These are phyloP conservation scores for Cornus controversa DNA, from an alignment of 148 eudicot species.

Conservation along the genomic window DNA sequence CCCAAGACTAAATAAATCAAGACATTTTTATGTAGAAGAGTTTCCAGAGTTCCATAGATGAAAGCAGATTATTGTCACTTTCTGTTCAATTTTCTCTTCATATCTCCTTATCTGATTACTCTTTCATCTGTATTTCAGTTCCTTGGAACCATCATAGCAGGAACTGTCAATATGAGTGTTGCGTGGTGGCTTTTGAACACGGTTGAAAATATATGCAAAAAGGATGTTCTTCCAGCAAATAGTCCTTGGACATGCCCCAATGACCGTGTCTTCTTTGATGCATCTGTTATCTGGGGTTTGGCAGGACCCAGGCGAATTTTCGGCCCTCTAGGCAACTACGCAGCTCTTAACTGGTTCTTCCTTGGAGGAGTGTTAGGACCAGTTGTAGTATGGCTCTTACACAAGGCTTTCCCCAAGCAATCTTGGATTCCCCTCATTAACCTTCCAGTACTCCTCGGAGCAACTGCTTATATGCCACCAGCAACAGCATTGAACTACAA, in stretches of 20 bases:
- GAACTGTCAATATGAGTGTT: slow-evolving; percentile 33
- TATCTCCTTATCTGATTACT: too few relatives aligned
- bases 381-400: slow-evolving; percentile 23
- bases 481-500: slow-evolving; percentile 42
- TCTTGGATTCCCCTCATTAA: slow-evolving; percentile 44
- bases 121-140: slow-evolving; percentile 16
- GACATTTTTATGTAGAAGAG: too few relatives aligned
- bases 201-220: slow-evolving; percentile 35
- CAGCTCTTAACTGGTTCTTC: slow-evolving; percentile 42
- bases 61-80: too few relatives aligned
- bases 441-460: slow-evolving; percentile 41
- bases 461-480: slow-evolving; percentile 46
- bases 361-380: slow-evolving; percentile 33
- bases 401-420: slow-evolving; percentile 30
- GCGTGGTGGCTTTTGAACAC: slow-evolving; percentile 37
- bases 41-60: too few relatives aligned
- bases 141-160: slow-evolving; percentile 39
- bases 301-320: slow-evolving; percentile 45
- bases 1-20: too few relatives aligned
- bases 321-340: slow-evolving; percentile 35
- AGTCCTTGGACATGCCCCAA: slow-evolving; percentile 51
- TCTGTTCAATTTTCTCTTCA: too few relatives aligned
- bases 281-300: slow-evolving; percentile 55
- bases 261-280: slow-evolving; percentile 41
- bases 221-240: slow-evolving; percentile 16